Evolutionary conservation across 305 asterid genomes (phyloP).

Genomic region (Fraxinus baroniana): DNA sequence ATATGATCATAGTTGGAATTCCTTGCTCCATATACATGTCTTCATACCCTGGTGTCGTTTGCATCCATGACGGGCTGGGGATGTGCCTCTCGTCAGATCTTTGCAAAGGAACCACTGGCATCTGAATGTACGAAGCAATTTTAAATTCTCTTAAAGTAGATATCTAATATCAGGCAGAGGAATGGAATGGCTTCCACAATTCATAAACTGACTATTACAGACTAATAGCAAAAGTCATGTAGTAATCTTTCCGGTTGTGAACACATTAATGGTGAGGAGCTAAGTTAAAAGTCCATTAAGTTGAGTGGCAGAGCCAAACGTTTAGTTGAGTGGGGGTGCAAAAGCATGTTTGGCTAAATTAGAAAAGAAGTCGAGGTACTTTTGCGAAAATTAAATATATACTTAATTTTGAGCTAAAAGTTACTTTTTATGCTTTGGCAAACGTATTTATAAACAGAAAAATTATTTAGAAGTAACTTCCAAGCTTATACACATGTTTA

Average conservation of each 20-base stretch:
- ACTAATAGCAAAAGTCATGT: neutral
- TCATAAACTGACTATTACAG: neutral
- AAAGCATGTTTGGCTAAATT: neutral
- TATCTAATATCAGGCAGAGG: neutral
- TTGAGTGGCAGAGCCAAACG: neutral
- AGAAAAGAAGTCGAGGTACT: neutral
- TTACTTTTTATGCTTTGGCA: neutral
- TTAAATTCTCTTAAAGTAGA: neutral
- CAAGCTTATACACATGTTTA: neutral
- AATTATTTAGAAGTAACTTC: neutral
- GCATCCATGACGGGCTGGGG: conserved; percentile 47
- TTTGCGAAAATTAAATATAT: neutral
- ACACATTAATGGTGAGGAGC: neutral
- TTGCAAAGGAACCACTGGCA: conserved; percentile 50
- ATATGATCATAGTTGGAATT: conserved; percentile 59
- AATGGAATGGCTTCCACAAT: neutral
- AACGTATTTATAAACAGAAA: neutral
- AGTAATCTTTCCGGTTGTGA: neutral
- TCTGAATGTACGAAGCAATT: conserved; percentile 25
- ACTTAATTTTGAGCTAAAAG: neutral
- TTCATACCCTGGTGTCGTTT: conserved; percentile 35
- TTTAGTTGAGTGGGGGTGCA: neutral
- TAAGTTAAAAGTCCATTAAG: neutral
- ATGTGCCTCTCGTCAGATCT: conserved; percentile 46
- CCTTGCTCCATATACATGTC: conserved; percentile 46